Conservation (phyloP, 306 rosid genomes). For the Casuarina cunninghamiana region DNA sequence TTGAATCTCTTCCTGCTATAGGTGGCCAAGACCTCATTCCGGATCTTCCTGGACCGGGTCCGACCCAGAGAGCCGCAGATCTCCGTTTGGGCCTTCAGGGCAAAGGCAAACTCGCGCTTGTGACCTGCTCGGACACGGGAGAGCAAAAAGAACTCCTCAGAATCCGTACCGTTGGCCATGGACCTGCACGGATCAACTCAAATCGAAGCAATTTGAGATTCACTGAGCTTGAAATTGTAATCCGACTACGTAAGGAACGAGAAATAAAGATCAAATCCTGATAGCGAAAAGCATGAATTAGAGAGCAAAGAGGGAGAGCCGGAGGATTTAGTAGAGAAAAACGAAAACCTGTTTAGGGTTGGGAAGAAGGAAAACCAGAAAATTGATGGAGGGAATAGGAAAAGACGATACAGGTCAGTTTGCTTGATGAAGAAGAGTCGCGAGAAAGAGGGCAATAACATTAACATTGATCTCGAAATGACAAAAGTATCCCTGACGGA, state of each 20-base stretch:
- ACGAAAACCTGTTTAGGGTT: slow-evolving; percentile 19
- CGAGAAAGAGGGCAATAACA: slow-evolving; percentile 2
- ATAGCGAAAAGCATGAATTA: not conserved
- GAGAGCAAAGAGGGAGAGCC: no score
- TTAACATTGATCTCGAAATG: not conserved
- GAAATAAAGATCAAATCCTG: not conserved
- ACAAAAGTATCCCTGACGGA: slow-evolving; percentile 25
- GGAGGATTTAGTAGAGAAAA: not conserved
- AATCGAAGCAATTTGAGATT: slow-evolving; percentile 1
- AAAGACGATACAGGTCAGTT: slow-evolving; percentile 17
- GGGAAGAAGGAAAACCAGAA: not conserved
- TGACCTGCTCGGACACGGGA: slow-evolving; percentile 64
- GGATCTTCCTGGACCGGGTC: slow-evolving; percentile 44
- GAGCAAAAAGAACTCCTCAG: slow-evolving; percentile 59
- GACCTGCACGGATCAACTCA: slow-evolving; percentile 3
- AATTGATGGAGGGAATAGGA: slow-evolving; percentile 8
- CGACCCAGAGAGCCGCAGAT: slow-evolving; percentile 51
- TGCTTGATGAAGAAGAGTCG: slow-evolving; percentile 23
- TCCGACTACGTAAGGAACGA: not conserved
- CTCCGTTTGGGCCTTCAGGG: slow-evolving; percentile 61
- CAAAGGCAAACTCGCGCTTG: slow-evolving; percentile 68
- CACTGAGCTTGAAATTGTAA: slow-evolving; percentile 6
- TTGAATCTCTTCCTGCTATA: slow-evolving; percentile 32
- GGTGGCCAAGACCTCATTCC: slow-evolving; percentile 22
- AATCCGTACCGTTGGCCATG: slow-evolving; percentile 89